phyloP scores from a whole-genome alignment of 768 basidiomycete genomes.

The Tulasnella sp. region DNA sequence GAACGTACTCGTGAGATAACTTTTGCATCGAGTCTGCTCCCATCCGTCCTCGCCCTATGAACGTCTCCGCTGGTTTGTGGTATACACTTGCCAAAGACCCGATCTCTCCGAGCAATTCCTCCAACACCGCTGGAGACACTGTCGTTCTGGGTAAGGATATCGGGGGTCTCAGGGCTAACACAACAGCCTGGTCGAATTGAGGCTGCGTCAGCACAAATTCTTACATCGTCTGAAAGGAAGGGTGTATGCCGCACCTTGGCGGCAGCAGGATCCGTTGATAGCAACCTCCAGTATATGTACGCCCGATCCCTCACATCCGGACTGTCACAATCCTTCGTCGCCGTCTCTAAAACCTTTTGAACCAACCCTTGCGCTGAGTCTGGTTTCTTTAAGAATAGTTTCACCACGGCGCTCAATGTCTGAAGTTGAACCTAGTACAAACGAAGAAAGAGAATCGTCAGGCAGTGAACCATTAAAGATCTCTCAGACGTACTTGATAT shows the following conservation, averaged over 20 bases:
- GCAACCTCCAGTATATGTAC: conserved; percentile 93
- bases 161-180: conserved; percentile 83
- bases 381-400: conserved; percentile 91
- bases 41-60: conserved; percentile 83
- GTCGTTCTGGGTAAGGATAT: conserved; percentile 89
- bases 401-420: conserved; percentile 85
- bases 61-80: conserved; percentile 94
- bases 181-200: conserved; percentile 61
- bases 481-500: conserved; percentile 51
- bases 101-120: conserved; percentile 85
- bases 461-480: too few relatives aligned
- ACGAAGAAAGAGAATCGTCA: neutral
- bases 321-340: conserved; percentile 94
- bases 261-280: conserved; percentile 90
- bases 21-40: conserved; percentile 69
- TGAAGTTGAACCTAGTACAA: conserved; percentile 46
- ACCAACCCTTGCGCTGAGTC: conserved; percentile 88
- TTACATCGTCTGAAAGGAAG: neutral
- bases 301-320: conserved; percentile 95
- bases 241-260: conserved; percentile 55
- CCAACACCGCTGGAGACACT: conserved; percentile 74
- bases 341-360: conserved; percentile 82
- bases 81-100: conserved; percentile 89
- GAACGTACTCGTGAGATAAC: conserved; percentile 48
- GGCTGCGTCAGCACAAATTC: neutral